Evolutionary conservation across 192 early-diverging fungal genomes (phyloP), one percentile per base, ranked within the genome.

Genomic region (Backusella liffmaniae): DNA sequence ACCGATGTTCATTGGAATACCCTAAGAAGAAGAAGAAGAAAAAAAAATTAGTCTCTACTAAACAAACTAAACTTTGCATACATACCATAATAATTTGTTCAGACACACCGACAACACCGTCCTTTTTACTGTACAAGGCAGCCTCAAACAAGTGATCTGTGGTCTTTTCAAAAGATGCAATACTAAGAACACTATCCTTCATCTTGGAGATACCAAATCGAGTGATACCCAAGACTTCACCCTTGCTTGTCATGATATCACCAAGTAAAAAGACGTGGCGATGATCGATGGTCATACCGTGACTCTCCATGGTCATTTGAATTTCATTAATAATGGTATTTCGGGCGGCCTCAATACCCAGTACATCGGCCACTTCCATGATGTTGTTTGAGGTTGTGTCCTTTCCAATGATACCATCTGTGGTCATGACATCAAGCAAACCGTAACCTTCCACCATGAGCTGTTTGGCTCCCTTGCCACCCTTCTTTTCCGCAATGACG

Each of bases 151-250:
- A 86, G 77, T 99, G 97, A 77, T 99, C 98, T 0, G 97, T 98
- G 0, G 98, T 99, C 88, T 98, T 99, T 86, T 99, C 98, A 78
- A 99, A 99, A 46, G 97, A 99, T 10, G 97, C 97, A 79, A 99
- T 88, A 97, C 98, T 99, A 77, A 99, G 90, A 15, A 98, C 98
- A 81, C 93, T 94, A 84, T 98, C 97, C 81, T 97, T 98, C 97
- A 99, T 99, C 89, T 99, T 98, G 70, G 97, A 92, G 76, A 99
- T 96, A 84, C 98, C 98, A 81, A 98, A 98, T 26, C 98, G 92
- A 42, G 97, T 98, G 75, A 99, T 98, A 72, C 97, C 98, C 6
- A 99, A 85, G 2, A 99, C 91, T 87, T 99, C 97, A 15, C 98
- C 98, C 92, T 98, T 98, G 81, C 90, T 96, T 0, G 96, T 95